Percentiles rank a stretch among this genome's conserved stretches.
These are phyloP conservation scores for Baorangia bicolor DNA, from an alignment of 768 basidiomycete species.

Conservation along the genomic window DNA sequence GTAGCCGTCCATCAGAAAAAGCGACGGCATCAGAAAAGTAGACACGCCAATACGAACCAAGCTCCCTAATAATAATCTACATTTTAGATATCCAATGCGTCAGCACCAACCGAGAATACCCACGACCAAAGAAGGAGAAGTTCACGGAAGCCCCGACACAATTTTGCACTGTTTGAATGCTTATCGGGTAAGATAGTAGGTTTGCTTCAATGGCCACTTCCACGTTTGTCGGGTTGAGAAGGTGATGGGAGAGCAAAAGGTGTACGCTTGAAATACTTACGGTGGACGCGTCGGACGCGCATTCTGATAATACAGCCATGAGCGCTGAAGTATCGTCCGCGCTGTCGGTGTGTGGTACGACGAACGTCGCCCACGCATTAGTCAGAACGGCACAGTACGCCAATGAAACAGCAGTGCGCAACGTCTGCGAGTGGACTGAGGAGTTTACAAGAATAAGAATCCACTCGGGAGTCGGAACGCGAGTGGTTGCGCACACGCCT, in stretches of 20 bases:
- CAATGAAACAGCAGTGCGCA: not conserved
- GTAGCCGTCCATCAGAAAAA: constrained; percentile 20
- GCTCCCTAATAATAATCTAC: constrained; percentile 44
- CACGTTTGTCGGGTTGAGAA: constrained; percentile 57
- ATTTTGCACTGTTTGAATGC: constrained; percentile 50
- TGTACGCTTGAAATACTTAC: constrained; percentile 61
- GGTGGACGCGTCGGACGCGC: constrained; percentile 47
- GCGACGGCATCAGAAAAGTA: too few relatives aligned
- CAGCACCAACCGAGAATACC: not conserved
- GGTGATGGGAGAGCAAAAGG: constrained; percentile 57
- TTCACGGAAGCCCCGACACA: constrained; percentile 47
- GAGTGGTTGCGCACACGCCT: not conserved
- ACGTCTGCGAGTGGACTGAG: not conserved
- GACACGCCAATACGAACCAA: not conserved
- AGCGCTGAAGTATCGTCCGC: constrained; percentile 54
- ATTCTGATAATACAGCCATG: constrained; percentile 40
- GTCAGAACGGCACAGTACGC: constrained; percentile 26
- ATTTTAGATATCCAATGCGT: too few relatives aligned
- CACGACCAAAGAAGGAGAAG: not conserved
- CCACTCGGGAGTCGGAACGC: not conserved
- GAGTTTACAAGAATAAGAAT: not conserved
- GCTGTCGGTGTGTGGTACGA: constrained; percentile 48
- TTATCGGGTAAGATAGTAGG: constrained; percentile 50
- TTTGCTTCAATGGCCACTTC: constrained; percentile 59
- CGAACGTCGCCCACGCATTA: constrained; percentile 47